Evolutionary conservation across 1,139 yeast species (phyloP).

Genomic region (Debaryomyces udenii): DNA sequence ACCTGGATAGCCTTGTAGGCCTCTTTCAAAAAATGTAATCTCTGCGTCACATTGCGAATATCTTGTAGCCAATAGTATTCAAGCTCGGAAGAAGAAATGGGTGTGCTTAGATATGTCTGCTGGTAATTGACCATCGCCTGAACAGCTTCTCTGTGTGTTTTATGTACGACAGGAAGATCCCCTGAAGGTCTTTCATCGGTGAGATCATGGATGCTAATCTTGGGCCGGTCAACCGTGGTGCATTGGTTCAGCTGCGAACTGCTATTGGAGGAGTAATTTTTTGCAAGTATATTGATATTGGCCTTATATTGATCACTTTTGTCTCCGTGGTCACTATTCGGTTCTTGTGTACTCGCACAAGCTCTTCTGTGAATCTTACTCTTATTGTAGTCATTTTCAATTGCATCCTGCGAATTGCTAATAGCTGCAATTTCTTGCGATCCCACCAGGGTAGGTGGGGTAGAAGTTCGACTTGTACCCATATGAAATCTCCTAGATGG

Average conservation of each 20-base stretch:
- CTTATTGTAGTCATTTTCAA: neutral
- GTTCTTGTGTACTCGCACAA: too few relatives aligned
- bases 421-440: slow-evolving; percentile 13
- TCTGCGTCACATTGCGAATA: slow-evolving; percentile 25
- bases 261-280: too few relatives aligned
- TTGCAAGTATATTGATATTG: too few relatives aligned
- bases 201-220: too few relatives aligned
- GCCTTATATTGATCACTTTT: too few relatives aligned
- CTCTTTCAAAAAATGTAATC: slow-evolving; percentile 35
- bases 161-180: too few relatives aligned
- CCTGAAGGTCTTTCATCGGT: too few relatives aligned
- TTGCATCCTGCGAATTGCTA: slow-evolving; percentile 3
- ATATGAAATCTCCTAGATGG: slow-evolving; percentile 8
- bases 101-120: neutral
- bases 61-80: slow-evolving; percentile 31
- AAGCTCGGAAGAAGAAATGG: slow-evolving; percentile 5
- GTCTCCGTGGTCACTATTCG: too few relatives aligned
- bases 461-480: slow-evolving; percentile 11
- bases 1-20: slow-evolving; percentile 30
- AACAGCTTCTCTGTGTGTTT: slow-evolving; percentile 9
- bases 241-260: too few relatives aligned
- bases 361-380: neutral
- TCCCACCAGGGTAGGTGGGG: slow-evolving; percentile 13
- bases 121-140: slow-evolving; percentile 14
- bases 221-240: too few relatives aligned